Evolutionary conservation across 2,329 filamentous ascomycete species (phyloP).

Genomic region (Fusarium musae): DNA sequence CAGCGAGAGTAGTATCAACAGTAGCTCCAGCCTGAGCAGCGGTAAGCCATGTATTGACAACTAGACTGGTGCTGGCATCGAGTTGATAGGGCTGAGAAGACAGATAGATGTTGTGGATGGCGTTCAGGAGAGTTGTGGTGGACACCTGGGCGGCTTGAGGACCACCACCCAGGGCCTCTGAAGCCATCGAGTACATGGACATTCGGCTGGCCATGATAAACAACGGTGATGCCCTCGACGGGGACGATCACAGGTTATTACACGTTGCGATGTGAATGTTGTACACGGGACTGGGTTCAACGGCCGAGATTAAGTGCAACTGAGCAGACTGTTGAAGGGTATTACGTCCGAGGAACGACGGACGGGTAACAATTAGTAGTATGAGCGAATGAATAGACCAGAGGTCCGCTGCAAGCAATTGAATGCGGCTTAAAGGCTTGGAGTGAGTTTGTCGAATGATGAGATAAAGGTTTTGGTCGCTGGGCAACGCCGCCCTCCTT

Average conservation of each 20-base stretch:
- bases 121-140: constrained; percentile 91
- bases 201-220: constrained; percentile 69
- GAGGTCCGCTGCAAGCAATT: constrained; percentile 15
- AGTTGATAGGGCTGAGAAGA: constrained; percentile 84
- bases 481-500: constrained; percentile 48
- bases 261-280: constrained; percentile 31
- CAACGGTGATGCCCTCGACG: constrained; percentile 48
- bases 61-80: constrained; percentile 89
- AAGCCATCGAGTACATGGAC: constrained; percentile 76
- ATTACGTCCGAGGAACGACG: constrained; percentile 16
- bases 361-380: constrained; percentile 20
- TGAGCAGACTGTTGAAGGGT: neutral
- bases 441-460: constrained; percentile 26
- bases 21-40: constrained; percentile 77
- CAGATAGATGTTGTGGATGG: constrained; percentile 88
- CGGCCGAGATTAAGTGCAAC: constrained; percentile 15
- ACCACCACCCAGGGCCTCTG: constrained; percentile 70
- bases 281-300: constrained; percentile 22
- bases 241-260: constrained; percentile 53
- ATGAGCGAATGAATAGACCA: constrained; percentile 31
- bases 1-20: constrained; percentile 81
- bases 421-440: constrained; percentile 25
- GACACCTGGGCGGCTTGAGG: constrained; percentile 84
- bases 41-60: constrained; percentile 95
- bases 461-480: constrained; percentile 42